Evolutionary conservation across 345 rosid species (phyloP), one percentile per base, ranked within the genome.

Genomic region (Rubroshorea leprosula): DNA sequence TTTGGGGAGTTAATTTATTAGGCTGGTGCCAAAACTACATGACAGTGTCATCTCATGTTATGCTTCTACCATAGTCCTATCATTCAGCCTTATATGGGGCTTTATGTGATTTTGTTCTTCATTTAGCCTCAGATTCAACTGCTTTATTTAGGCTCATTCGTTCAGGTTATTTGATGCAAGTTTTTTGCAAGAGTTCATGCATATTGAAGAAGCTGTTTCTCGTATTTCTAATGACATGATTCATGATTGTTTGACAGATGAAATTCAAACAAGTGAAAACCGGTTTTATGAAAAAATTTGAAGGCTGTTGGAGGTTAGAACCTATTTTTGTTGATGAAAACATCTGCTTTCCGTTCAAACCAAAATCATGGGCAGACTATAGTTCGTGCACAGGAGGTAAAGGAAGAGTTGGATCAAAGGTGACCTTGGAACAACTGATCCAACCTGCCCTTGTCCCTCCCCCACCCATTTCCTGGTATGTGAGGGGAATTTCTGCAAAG

Each of bases 381-480:
- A 54, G 64, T 49, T 77, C 73, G 1, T 84, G 92, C 57, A 69
- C 90, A 0, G 62, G 77, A 29, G 89, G 95, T 43, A 86, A 79
- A 75, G 98, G 98, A 60, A 81, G 98, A 73, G 55, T 89, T 0
- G 98, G 86, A 31, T 89, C 96, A 0, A 83, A 45, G 24, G 86
- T 80, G 74, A 84, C 74, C 39, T 71, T 92, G 63, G 83, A 92
- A 56, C 98, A 92, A 68, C 74, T 92, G 38, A 80, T 92, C 71
- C 95, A 92, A 58, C 98, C 98, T 0, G 75, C 90, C 17, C 62
- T 92, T 35, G 76, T 84, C 27, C 93, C 98, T 0, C 98, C 98
- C 0, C 98, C 98, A 0, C 96, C 96, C 13, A 84, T 92, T 66
- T 92, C 98, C 19, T 92, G 96, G 98, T 89, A 89, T 67, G 78